Conservation (phyloP, 2,329 filamentous ascomycete species). For the Leptoxyphium fumago region DNA sequence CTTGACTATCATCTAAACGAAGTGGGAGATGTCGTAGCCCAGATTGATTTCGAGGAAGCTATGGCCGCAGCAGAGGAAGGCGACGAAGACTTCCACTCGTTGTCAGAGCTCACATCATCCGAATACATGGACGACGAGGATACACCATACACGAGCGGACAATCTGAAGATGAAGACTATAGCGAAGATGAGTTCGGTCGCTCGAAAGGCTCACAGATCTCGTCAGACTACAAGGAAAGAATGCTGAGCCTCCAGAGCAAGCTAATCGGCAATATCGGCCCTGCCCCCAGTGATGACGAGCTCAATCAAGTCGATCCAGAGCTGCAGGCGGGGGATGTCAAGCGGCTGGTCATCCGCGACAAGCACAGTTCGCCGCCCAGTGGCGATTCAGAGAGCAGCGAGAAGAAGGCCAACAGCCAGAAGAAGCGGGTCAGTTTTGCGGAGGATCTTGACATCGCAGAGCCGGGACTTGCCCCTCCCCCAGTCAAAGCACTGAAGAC, state of each 20-base stretch:
- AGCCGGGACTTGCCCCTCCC: slow-evolving; percentile 22
- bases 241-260: slow-evolving; percentile 79
- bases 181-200: slow-evolving; percentile 68
- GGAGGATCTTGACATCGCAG: slow-evolving; percentile 55
- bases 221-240: slow-evolving; percentile 58
- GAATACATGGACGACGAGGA: slow-evolving; percentile 24
- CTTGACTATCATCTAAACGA: slow-evolving; percentile 77
- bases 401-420: slow-evolving; percentile 18
- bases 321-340: slow-evolving; percentile 40
- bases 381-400: slow-evolving; percentile 9
- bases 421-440: slow-evolving; percentile 73
- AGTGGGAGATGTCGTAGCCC: slow-evolving; percentile 80
- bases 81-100: slow-evolving; percentile 31
- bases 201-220: slow-evolving; percentile 50
- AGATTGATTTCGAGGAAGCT: slow-evolving; percentile 67
- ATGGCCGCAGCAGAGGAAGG: slow-evolving; percentile 34
- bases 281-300: slow-evolving; percentile 23
- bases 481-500: slow-evolving; percentile 16
- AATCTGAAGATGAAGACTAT: slow-evolving; percentile 47
- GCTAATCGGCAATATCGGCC: slow-evolving; percentile 49
- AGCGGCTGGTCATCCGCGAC: slow-evolving; percentile 34
- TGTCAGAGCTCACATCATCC: slow-evolving; percentile 12
- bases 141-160: slow-evolving; percentile 28
- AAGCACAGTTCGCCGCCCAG: slow-evolving; percentile 12
- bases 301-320: slow-evolving; percentile 22